A percentile compares a stretch with the other conserved stretches of the same genome.
These are phyloP conservation scores for Colletotrichum paranaense DNA, from an alignment of 2,329 filamentous ascomycete genomes.

Conservation along the genomic window DNA sequence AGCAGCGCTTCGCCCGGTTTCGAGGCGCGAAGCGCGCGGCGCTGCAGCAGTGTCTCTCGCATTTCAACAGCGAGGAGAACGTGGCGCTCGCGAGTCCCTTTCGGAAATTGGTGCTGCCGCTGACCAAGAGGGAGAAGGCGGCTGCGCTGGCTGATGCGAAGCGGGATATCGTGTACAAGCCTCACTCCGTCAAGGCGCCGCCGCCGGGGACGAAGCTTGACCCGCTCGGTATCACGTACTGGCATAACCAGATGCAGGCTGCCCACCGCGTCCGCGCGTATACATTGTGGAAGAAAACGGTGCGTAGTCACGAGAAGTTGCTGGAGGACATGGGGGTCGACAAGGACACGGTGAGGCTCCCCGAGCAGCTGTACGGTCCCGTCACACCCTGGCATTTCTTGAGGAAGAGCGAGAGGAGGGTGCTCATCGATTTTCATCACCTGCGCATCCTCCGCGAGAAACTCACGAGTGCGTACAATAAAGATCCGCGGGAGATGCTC, in stretches of 20 bases:
- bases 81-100: constrained; percentile 47
- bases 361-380: constrained; percentile 45
- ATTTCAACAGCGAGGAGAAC: constrained; percentile 52
- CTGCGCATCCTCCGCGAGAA: constrained; percentile 37
- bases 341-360: constrained; percentile 38
- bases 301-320: constrained; percentile 36
- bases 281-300: constrained; percentile 39
- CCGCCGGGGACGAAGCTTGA: constrained; percentile 38
- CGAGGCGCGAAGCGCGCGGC: constrained; percentile 58
- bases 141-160: constrained; percentile 23
- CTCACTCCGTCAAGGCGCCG: constrained; percentile 24
- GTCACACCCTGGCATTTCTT: constrained; percentile 39
- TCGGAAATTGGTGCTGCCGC: constrained; percentile 50
- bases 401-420: constrained; percentile 40
- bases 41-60: constrained; percentile 54
- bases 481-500: constrained; percentile 45
- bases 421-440: constrained; percentile 39
- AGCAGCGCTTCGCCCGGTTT: constrained; percentile 46
- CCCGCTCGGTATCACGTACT: constrained; percentile 45
- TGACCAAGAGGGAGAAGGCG: constrained; percentile 38
- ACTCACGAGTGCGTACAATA: constrained; percentile 38
- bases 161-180: constrained; percentile 26
- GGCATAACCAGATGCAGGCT: constrained; percentile 41
- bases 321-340: background rate
- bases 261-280: constrained; percentile 39